Conservation (phyloP, 1,139 yeast species). For the Nadsonia starkeyi-henricii region DNA sequence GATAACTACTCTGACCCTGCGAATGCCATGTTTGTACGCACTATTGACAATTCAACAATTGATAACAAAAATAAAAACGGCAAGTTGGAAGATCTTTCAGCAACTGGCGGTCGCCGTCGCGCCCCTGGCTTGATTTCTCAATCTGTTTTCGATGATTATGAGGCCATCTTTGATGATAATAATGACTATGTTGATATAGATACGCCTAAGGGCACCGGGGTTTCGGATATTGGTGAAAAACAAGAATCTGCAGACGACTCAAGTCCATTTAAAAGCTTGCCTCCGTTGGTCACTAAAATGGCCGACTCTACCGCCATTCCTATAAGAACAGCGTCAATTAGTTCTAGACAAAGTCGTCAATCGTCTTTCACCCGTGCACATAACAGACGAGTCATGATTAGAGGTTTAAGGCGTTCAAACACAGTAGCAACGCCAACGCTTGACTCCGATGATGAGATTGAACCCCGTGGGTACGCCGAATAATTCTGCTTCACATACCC, state of each 20-base stretch:
- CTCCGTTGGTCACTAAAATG: background rate
- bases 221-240: no score
- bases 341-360: background rate
- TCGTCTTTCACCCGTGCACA: background rate
- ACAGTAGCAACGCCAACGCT: background rate
- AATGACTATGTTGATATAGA: no score
- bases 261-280: background rate
- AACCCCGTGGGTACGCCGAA: no score
- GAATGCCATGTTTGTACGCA: constrained; percentile 17
- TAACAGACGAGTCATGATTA: background rate
- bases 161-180: no score
- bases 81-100: no score
- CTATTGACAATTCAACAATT: background rate
- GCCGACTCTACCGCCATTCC: background rate
- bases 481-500: no score
- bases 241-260: no score
- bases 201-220: no score
- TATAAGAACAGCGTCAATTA: background rate
- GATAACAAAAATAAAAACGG: no score
- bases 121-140: no score
- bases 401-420: background rate
- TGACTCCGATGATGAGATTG: background rate
- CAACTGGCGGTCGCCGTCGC: no score
- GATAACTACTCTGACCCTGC: constrained; percentile 24
- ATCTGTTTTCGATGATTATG: no score